These are phyloP conservation scores for Aphanomyces astaci DNA, from an alignment of 352 stramenopile species.

Conservation along the genomic window DNA sequence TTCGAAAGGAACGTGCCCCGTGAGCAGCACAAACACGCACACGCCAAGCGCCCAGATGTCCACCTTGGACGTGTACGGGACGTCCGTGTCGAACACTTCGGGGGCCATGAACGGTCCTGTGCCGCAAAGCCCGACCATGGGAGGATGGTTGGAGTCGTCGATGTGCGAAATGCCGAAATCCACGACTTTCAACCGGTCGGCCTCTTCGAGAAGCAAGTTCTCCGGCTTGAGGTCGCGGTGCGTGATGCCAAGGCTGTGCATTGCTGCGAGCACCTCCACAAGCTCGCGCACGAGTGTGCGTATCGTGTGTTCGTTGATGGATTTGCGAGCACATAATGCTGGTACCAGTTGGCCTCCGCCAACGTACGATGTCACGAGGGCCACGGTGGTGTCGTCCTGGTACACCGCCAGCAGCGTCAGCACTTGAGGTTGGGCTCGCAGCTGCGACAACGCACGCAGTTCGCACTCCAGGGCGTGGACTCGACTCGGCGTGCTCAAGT, in stretches of 20 bases:
- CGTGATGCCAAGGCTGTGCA: constrained; percentile 65
- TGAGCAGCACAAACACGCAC: constrained; percentile 64
- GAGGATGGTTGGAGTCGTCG: constrained; percentile 29
- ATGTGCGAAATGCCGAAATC: constrained; percentile 75
- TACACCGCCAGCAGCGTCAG: constrained; percentile 60
- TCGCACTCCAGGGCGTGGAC: constrained; percentile 57
- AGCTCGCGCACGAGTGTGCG: constrained; percentile 56
- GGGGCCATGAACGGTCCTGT: constrained; percentile 80
- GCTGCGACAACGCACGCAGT: constrained; percentile 44
- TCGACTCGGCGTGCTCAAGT: constrained; percentile 60
- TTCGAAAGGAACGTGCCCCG: constrained; percentile 67
- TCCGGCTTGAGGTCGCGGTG: constrained; percentile 80
- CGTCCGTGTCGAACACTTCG: constrained; percentile 65
- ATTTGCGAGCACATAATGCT: constrained; percentile 28
- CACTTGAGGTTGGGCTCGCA: constrained; percentile 43
- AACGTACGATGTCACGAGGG: constrained; percentile 61
- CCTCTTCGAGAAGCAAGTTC: constrained; percentile 64
- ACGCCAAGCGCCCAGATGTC: constrained; percentile 76
- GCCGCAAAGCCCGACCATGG: constrained; percentile 75
- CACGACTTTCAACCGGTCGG: constrained; percentile 40
- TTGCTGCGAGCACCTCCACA: constrained; percentile 51
- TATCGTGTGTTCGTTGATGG: constrained; percentile 53
- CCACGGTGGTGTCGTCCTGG: constrained; percentile 51
- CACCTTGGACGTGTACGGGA: constrained; percentile 49
- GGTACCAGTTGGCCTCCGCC: constrained; percentile 55